Evolutionary conservation across 768 basidiomycete genomes (phyloP).

Genomic region (Rhizopogon vinicolor): DNA sequence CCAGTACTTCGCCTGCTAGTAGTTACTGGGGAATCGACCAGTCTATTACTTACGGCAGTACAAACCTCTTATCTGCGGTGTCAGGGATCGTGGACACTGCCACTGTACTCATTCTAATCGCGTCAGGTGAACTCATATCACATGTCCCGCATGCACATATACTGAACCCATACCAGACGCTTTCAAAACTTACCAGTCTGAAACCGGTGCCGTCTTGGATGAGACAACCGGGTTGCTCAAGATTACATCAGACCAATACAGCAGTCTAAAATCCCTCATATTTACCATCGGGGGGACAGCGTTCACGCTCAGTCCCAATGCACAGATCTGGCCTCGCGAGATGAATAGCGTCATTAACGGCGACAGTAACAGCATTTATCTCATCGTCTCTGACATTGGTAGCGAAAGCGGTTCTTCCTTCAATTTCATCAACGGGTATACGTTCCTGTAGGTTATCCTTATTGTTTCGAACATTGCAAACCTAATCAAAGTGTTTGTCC

Average conservation of each 20-base stretch:
- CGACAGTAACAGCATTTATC: background rate
- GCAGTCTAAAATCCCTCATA: conserved; percentile 1
- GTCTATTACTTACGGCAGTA: conserved; percentile 21
- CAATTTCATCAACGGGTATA: conserved; percentile 5
- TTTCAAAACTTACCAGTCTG: conserved; percentile 8
- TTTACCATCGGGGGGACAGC: conserved; percentile 13
- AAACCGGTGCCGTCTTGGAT: conserved; percentile 10
- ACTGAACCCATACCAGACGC: conserved; percentile 7
- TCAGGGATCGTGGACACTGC: conserved; percentile 34
- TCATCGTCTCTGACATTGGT: conserved; percentile 18
- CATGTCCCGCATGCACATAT: conserved; percentile 4
- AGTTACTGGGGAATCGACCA: conserved; percentile 33
- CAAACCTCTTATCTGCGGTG: conserved; percentile 17
- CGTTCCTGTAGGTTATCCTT: conserved; percentile 5
- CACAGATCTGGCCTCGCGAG: conserved; percentile 28
- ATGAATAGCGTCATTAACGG: conserved; percentile 31
- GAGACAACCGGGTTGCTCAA: conserved; percentile 11
- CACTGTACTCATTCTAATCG: conserved; percentile 26
- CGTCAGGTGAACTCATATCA: conserved; percentile 3
- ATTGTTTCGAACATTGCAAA: conserved; percentile 2
- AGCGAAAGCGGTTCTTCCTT: conserved; percentile 22
- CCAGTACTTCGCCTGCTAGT: conserved; percentile 24
- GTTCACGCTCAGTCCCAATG: conserved; percentile 25
- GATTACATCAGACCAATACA: conserved; percentile 7
- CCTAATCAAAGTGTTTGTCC: background rate